Evolutionary conservation across 495 filamentous ascomycete genomes (phyloP), one percentile per base, ranked within the genome.

Genomic region (Annulohypoxylon bovei): DNA sequence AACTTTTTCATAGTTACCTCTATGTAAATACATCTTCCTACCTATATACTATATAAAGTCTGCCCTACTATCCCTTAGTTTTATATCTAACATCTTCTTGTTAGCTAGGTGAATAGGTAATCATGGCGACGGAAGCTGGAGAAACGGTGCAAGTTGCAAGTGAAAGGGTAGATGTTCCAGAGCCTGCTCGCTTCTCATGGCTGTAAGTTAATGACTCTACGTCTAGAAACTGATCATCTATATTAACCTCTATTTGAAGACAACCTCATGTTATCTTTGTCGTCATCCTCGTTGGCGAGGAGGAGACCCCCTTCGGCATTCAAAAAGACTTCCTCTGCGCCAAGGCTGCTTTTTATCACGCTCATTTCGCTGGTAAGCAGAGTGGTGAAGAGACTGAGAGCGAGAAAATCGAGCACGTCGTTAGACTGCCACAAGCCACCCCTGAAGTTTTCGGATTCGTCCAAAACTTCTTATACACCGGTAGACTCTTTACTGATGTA

Each of bases 291-390:
- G 81, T 86, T 28, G 84, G 85, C n/a, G 72, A 78, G 12, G 78
- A 85, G 0, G 81, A 84, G 53, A 67, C 64, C 5, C 81, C 84
- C n/a, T 87, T 83, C 27, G 84, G 83, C 20, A 83, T 87, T 56
- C 85, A 87, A 65, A 85, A 84, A 56, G 84, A 87, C 67, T 84
- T 85, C 60, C 79, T 87, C 12, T 82, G 80, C 39, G 76, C 81
- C 16, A 85, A 85, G 55, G 86, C 83, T 0, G 66, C 82, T 4
- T 82, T 75, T 62, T 87, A 82, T 67, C 78, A 72, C 5, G 56
- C 77, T 8, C 74, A 78, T 42, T 87, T 87, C 46, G 67, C 69
- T n/a, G 75, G 77, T 16, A 76, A 70, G n/a, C 23, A 54, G 8
- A 22, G 9, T 28, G 57, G 9, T 14, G 68, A 70, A 0, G 64